Evolutionary conservation across 2,329 filamentous ascomycete species (phyloP), one percentile per base, ranked within the genome.

Genomic region (Colletotrichum melonis): DNA sequence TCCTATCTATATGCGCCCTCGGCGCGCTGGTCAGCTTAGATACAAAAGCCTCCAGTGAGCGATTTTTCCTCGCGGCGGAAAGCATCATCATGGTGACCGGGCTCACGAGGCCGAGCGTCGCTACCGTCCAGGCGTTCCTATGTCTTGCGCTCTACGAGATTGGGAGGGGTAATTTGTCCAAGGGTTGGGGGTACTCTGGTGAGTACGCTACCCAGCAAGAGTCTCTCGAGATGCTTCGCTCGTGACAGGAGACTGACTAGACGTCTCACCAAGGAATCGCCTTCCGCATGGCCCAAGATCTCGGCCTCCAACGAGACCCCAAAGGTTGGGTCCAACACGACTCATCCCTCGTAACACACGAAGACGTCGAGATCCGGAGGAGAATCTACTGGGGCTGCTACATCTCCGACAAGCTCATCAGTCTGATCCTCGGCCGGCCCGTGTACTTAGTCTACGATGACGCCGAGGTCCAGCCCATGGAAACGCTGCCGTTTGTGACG

Each of bases 301-400:
- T 80, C 5, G 79, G 78, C 2, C 77, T 80, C 32, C 77, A 80
- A 32, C 75, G 73, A 63, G 78, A 79, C 24, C 78, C 78, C 0
- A 75, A 76, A 19, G 57, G 69, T 2, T 80, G 77, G 77, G 42
- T 77, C 8, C 67, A 69, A 0, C 68, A 75, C n/a, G 77, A 80
- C 12, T 63, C 67, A 1, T 78, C 79, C 0, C 62, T 79, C 0
- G 71, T 67, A 3, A 76, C 77, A 0, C 55, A 66, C 0, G 77
- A 79, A 46, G 77, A 80, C n/a, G 28, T 78, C 12, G 79, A 79
- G 30, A 76, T 80, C 3, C 75, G 79, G 1, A 60, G 78, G 5
- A 77, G 78, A 1, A 80, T 80, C 19, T 80, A 78, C 60, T 80
- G 79, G 79, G 78, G 79, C 16, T 79, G 77, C 35, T 80, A 80